Base-by-base conservation (phyloP, 257 asterid genomes). In the Solanum paucissectum region DNA sequence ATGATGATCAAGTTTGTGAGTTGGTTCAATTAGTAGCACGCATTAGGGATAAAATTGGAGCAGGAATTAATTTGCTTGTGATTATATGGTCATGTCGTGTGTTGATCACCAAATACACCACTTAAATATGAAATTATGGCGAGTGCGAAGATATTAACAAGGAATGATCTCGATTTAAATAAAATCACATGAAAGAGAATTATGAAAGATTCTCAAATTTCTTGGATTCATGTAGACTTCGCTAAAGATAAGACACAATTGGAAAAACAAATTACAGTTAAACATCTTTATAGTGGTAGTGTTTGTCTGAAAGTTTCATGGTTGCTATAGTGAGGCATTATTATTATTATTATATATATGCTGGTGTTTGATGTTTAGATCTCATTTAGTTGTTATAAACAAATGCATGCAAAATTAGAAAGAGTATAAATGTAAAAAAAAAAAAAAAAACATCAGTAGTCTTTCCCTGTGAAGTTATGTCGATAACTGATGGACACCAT, bases 231-330 rank as follows among this genome's bases (percentile, higher is more conserved):
- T 1, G 40, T 29, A 3, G 12, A 14, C 12, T 60, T 60, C 1
- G 3, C 14, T 23, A 60, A 60, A 60, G 69, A 60, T 60, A 9
- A 60, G 5, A 55, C 10, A 55, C 0, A 52, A 16, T 52, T 52
- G 23, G 0, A 2, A 13, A 66, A 25, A 44, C 2, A 18, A 23
- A 9, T 0, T 23, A 23, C 1, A 23, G 3, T 60, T 0, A 60
- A 60, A 23, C 3, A 23, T 60, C 10, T 23, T 2, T 60, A 21
- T 60, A 1, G 1, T 60, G 13, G 0, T 0, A 0, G 6, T 1
- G 29, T 60, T 60, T 60, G 14, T 23, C 29, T 9, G 27, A 58
- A 55, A 55, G n/a, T 49, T 12, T 14, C 20, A 13, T 44, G 52
- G 11, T 44, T 44, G 14, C 13, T 44, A 44, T 11, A 44, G 14